Base-by-base conservation (phyloP, 495 filamentous ascomycete genomes). In the Podospora bellae-mahoneyi region DNA sequence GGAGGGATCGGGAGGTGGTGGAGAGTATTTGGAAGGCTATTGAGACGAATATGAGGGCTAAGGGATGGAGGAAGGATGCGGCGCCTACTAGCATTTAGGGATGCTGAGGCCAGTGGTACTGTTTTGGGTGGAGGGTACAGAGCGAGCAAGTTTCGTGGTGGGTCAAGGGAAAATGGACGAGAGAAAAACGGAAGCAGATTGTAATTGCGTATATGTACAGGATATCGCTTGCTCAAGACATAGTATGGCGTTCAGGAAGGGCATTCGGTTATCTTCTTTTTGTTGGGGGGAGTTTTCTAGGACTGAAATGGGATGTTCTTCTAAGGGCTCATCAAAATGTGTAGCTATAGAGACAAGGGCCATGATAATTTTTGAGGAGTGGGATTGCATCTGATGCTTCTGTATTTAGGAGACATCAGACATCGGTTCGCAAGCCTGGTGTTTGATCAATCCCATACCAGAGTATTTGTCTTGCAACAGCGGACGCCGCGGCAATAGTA, bases 1-100 rank as follows among this genome's bases (percentile, higher is more conserved):
- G 93, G 90, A 82, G 95, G 69, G 95, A 99, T 80, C 79, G 93
- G 10, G 95, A 99, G 82, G 89, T 97, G 55, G 93, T 97, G 44
- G 95, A 99, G 86, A 84, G 84, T 57, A 92, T 99, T 65, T 99
- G 95, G 95, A 90, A 90, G 71, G 83, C 85, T 15, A 91, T 99
- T 71, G 95, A 99, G 83, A 88, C 87, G 70, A 88, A 90, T 64
- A 97, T 99, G 95, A 86, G 87, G 72, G 81, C 82, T 62, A 91
- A 88, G 72, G 95, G 95, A 6, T 97, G 93, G 93, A 86, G 84
- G 44, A 88, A 81, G 78, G 89, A 91, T 67, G 85, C 87, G 5
- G 86, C 86, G 9, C 85, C 86, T 6, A 67, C 75, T 5, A 20
- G n/a, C n/a, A 58, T 58, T 26, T 58, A 58, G 9, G 39, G 9